Conservation (phyloP, 2,329 filamentous ascomycete genomes). For the Aureobasidium sp. region DNA sequence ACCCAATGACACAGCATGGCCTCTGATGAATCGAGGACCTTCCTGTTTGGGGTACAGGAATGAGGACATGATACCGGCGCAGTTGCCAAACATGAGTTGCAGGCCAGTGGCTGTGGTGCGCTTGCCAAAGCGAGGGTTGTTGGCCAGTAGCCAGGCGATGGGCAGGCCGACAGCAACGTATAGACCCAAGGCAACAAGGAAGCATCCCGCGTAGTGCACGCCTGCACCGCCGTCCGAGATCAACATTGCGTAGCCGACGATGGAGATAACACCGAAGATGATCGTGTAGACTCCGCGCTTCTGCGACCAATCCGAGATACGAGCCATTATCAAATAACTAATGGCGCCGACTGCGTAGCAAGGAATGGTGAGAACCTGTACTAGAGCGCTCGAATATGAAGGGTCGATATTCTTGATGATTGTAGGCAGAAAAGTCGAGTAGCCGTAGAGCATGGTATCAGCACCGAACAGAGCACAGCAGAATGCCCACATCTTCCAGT, state of each 20-base stretch:
- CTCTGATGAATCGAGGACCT: conserved; percentile 40
- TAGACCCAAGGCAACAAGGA: conserved; percentile 63
- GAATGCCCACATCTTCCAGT: conserved; percentile 49
- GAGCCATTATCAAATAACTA: conserved; percentile 58
- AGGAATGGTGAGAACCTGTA: conserved; percentile 67
- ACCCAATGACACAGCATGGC: conserved; percentile 44
- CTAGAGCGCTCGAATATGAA: conserved; percentile 49
- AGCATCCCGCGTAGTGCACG: conserved; percentile 67
- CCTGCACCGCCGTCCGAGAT: conserved; percentile 52
- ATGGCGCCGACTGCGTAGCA: conserved; percentile 67
- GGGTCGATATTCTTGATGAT: conserved; percentile 68
- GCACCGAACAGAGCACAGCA: conserved; percentile 55
- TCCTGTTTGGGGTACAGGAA: conserved; percentile 38
- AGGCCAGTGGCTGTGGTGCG: conserved; percentile 62
- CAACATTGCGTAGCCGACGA: conserved; percentile 46
- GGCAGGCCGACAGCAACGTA: conserved; percentile 53
- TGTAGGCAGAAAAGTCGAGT: conserved; percentile 68
- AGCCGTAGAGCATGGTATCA: conserved; percentile 72
- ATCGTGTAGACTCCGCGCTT: conserved; percentile 57
- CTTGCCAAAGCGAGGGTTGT: conserved; percentile 67
- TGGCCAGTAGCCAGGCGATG: conserved; percentile 54
- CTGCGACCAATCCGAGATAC: conserved; percentile 59
- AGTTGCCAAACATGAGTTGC: conserved; percentile 63
- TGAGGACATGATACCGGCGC: conserved; percentile 57
- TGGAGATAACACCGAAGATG: conserved; percentile 52